Base-by-base conservation (phyloP, 495 filamentous ascomycete genomes). In the Talaromyces adpressus region DNA sequence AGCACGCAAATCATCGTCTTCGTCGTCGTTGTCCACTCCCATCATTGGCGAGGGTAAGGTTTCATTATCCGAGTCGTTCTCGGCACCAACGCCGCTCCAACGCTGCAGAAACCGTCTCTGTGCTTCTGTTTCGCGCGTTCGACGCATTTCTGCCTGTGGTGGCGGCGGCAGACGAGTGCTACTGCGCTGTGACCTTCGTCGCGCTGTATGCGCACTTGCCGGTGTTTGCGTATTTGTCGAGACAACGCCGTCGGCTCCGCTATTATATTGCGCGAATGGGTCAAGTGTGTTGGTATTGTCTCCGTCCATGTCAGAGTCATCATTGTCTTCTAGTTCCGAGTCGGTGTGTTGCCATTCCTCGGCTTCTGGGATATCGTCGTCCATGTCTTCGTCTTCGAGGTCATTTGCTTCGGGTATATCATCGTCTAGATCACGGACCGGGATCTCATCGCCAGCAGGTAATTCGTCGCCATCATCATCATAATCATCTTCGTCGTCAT, bases 281-380 rank as follows among this genome's bases (percentile, higher is more conserved):
- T 69, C 63, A 32, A 70, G 70, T 4, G 70, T 56, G 36, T 70
- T 68, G 64, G 68, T 71, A n/a, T 70, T 53, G 11, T 77, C 68
- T n/a, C 71, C 66, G 16, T 72, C 51, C 8, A 25, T 12, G 39
- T 32, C 49, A 63, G 25, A 67, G 3, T 76, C 75, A 27, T 80
- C 79, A 32, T 82, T 83, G 22, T 89, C 73, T 62, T 87, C 85
- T n/a, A 81, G 83, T 66, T 93, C 91, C 6, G 90, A 91, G 74
- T 96, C 91, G 22, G 91, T 96, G 68, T 96, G 91, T 64, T 81
- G 79, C 79, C 79, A 81, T 69, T 79, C 76, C n/a, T 73, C 78
- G 56, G 73, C 72, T 57, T 76, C 67, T 18, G 69, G 71, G 7
- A 63, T 70, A 0, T 61, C 74, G 45, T 70, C 62, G n/a, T 39